phyloP scores from a whole-genome alignment of 2,329 filamentous ascomycete genomes.

The Trichoderma semiorbis region DNA sequence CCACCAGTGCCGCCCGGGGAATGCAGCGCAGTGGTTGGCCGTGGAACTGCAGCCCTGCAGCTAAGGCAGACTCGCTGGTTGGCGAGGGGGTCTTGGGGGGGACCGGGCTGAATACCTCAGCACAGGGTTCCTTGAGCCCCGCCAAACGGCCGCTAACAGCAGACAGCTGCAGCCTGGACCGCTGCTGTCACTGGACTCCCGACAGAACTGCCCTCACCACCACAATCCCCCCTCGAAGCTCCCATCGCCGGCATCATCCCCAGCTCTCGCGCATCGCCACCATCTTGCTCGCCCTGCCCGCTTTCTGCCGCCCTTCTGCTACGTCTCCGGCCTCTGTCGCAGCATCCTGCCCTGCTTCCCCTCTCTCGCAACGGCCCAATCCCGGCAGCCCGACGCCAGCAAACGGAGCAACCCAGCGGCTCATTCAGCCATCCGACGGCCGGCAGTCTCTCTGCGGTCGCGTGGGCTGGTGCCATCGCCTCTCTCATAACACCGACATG shows the following conservation, averaged over 20 bases:
- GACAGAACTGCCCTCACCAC: neutral
- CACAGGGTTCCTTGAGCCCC: neutral
- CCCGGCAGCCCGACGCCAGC: slow-evolving; percentile 13
- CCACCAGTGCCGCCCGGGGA: neutral
- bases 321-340: neutral
- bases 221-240: neutral
- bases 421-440: neutral
- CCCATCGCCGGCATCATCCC: neutral
- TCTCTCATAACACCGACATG: slow-evolving; percentile 34
- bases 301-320: neutral
- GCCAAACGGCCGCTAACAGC: slow-evolving; percentile 2
- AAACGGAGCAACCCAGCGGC: neutral
- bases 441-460: slow-evolving; percentile 13
- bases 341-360: neutral
- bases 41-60: slow-evolving; percentile 8
- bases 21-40: neutral
- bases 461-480: slow-evolving; percentile 11
- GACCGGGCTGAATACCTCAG: neutral
- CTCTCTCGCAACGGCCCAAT: slow-evolving; percentile 2
- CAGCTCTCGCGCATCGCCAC: neutral
- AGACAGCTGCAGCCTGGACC: slow-evolving; percentile 7
- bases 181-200: neutral
- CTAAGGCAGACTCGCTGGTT: slow-evolving; percentile 1
- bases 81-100: neutral
- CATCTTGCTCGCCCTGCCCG: neutral